Conservation (phyloP, 1,284 basidiomycete species). For the Ustilago tritici region DNA sequence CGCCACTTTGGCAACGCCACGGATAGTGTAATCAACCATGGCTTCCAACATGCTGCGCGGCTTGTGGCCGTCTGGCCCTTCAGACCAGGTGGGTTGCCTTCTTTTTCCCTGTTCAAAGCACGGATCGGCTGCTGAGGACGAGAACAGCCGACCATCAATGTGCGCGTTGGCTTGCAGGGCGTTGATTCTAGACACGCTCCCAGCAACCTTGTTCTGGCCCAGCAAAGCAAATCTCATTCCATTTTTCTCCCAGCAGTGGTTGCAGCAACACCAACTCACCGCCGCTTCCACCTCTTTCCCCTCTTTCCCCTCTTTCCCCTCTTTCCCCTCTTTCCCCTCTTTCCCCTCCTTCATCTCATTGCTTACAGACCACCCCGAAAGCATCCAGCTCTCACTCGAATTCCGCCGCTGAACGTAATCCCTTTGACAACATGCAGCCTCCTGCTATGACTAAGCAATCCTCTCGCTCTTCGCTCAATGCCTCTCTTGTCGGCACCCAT, state of each 20-base stretch:
- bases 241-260: too few relatives aligned
- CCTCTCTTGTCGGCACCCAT: constrained; percentile 35
- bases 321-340: neutral
- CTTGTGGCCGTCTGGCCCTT: constrained; percentile 61
- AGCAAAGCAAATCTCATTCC: neutral
- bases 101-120: neutral
- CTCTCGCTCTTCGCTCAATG: constrained; percentile 45
- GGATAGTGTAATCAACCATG: constrained; percentile 11
- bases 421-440: constrained; percentile 59
- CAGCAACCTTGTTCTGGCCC: neutral
- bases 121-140: too few relatives aligned
- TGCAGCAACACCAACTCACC: neutral
- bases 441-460: constrained; percentile 41
- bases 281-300: neutral
- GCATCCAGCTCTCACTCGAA: constrained; percentile 54
- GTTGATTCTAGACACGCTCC: neutral
- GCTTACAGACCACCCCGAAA: constrained; percentile 55
- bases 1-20: neutral
- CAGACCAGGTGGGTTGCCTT: constrained; percentile 57
- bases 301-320: constrained; percentile 1
- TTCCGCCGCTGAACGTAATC: constrained; percentile 59
- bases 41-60: constrained; percentile 64
- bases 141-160: constrained; percentile 4
- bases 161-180: neutral
- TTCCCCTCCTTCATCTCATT: neutral